These are phyloP conservation scores for Cyberlindnera amylophila DNA, from an alignment of 805 yeast genomes.

Conservation along the genomic window DNA sequence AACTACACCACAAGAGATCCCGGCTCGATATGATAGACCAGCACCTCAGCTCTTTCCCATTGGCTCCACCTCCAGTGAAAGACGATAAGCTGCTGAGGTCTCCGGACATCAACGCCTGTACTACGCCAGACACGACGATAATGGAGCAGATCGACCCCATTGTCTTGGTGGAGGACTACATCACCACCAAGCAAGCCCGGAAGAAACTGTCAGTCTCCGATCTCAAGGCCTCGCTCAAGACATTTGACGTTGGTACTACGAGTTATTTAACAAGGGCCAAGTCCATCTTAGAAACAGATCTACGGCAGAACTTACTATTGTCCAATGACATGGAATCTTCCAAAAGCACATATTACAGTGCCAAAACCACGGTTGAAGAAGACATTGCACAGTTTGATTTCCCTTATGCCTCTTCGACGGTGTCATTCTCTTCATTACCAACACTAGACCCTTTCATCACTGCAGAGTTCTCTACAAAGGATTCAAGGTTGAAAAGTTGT, in stretches of 20 bases:
- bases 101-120: slow-evolving; percentile 19
- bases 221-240: slow-evolving; percentile 29
- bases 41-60: slow-evolving; percentile 35
- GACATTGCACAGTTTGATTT: slow-evolving; percentile 8
- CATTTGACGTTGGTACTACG: slow-evolving; percentile 2
- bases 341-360: slow-evolving; percentile 6
- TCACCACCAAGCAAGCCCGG: slow-evolving; percentile 26
- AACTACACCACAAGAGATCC: slow-evolving; percentile 23
- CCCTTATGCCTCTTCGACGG: slow-evolving; percentile 3
- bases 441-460: slow-evolving; percentile 15
- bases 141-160: slow-evolving; percentile 27
- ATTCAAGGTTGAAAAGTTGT: slow-evolving; percentile 38
- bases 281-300: slow-evolving; percentile 11
- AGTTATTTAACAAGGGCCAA: slow-evolving; percentile 14
- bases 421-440: slow-evolving; percentile 13
- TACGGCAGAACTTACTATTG: slow-evolving; percentile 2
- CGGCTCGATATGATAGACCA: slow-evolving; percentile 37
- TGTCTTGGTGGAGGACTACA: slow-evolving; percentile 56
- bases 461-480: slow-evolving; percentile 12
- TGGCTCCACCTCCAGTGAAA: slow-evolving; percentile 30
- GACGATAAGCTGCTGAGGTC: slow-evolving; percentile 9
- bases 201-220: slow-evolving; percentile 33
- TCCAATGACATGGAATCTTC: background rate
- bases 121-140: slow-evolving; percentile 11
- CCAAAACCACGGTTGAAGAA: background rate